These are phyloP conservation scores for Aspergillus conjunctus DNA, from an alignment of 495 filamentous ascomycete species.

Conservation along the genomic window DNA sequence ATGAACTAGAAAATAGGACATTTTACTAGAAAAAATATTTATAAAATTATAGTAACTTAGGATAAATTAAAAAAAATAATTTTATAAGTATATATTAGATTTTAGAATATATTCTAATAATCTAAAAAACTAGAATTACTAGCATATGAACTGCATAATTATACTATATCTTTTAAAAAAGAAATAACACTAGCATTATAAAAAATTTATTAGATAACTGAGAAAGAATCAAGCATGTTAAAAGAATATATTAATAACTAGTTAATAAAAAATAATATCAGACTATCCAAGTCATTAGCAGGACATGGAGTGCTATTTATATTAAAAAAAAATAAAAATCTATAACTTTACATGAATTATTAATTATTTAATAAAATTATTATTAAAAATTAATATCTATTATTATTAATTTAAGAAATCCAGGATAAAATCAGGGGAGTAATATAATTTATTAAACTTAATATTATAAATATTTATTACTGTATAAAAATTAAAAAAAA, in stretches of 20 bases:
- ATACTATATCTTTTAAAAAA: neutral
- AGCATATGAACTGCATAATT: neutral
- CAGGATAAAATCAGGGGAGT: neutral
- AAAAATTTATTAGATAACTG: neutral
- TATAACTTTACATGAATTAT: neutral
- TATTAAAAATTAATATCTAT: neutral
- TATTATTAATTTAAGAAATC: neutral
- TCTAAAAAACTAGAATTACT: neutral
- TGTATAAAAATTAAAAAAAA: neutral
- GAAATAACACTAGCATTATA: neutral
- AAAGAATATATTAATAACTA: conserved; percentile 5
- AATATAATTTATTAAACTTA: neutral
- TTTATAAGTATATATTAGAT: neutral
- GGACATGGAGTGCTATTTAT: neutral
- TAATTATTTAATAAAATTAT: neutral
- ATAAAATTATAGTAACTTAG: neutral
- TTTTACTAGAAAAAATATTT: neutral
- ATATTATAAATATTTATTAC: neutral
- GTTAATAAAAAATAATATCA: neutral
- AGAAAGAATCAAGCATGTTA: neutral
- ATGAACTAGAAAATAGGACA: neutral
- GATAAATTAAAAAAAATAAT: neutral
- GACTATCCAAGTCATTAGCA: neutral
- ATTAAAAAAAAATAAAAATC: neutral
- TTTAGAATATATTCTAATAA: conserved; percentile 1